Evolutionary conservation across 2,329 filamentous ascomycete genomes (phyloP), one percentile per base, ranked within the genome.

Genomic region (Hypocreales sp.): DNA sequence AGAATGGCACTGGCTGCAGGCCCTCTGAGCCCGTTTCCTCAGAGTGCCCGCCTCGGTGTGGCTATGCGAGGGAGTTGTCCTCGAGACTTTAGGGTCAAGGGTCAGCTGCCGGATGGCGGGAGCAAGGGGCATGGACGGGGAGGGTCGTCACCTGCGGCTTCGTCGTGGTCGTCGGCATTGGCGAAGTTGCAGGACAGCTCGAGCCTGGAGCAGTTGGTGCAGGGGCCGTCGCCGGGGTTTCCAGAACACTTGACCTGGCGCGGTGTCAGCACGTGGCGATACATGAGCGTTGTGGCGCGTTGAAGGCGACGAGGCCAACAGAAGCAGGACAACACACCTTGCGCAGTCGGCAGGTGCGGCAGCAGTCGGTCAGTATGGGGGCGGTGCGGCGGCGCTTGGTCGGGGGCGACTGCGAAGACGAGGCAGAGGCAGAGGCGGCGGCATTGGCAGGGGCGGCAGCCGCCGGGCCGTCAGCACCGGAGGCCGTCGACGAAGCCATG

Each of bases 31-130:
- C 20, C 55, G 47, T 30, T 55, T 57, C 15, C 55, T 45, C 17
- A 51, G 27, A 5, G 54, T 58, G 6, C 55, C 55, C 7, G 55
- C 55, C 34, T 59, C 55, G 10, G 55, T 59, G 29, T 51, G 51
- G 28, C 48, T 55, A 14, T 48, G 46, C 2, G 53, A 55, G 8
- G 55, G 55, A 7, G 45, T 52, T 17, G 53, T 55, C 31, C 55
- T 45, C 4, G 50, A 44, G 20, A 55, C 40, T 37, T 38, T 44
- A 48, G 29, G 8, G 20, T 13, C n/a, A 7, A 13, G 6, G 10
- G 22, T n/a, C n/a, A n/a, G n/a, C n/a, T n/a, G n/a, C n/a, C n/a
- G n/a, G n/a, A n/a, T n/a, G n/a, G n/a, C n/a, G n/a, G n/a, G n/a
- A n/a, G n/a, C n/a, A n/a, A n/a, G n/a, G n/a, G n/a, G n/a, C n/a